Evolutionary conservation across 805 yeast genomes (phyloP), one percentile per base, ranked within the genome.

Genomic region (Pichia membranifaciens): DNA sequence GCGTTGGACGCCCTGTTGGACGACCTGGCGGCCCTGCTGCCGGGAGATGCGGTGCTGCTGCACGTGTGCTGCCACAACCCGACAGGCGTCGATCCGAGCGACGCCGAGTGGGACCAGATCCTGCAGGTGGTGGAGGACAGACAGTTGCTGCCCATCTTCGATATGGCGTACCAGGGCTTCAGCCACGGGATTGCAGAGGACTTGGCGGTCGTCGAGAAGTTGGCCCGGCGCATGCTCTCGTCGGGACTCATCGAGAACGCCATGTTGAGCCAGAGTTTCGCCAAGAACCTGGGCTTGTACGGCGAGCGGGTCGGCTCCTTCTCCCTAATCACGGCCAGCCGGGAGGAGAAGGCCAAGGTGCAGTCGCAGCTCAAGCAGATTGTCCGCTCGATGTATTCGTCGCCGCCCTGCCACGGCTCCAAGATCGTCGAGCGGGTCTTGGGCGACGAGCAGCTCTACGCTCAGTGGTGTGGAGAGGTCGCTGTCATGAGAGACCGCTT

Each of bases 11-110:
- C 82, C 41, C 71, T 88, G 72, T 61, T 85, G 44, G 63, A 64
- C 31, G 86, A 87, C 45, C 67, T 89, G 41, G 58, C 70, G 21
- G 59, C 65, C 32, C 81, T 82, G 35, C 76, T 76, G 28, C 69
- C 69, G 31, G 87, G 84, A 23, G 72, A 83, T 20, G 76, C 79
- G 45, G 82, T 89, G 20, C 73, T 90, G 48, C 75, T 90, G 51
- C 98, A 90, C 67, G 96, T 96, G 8, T 89, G 96, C 64, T 93
- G 96, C 60, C 97, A 90, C 72, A 91, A 90, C 73, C 98, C 98
- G 47, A 91, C 97, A 17, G 98, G 97, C 54, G 81, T 90, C 65
- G 97, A 90, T 64, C 93, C 95, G 51, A 79, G 87, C 16, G 67
- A 69, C 23, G 86, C 79, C 53, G 87, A 90, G 63, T 89, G 96